These are phyloP conservation scores for Neopestalotiopsis rosae DNA, from an alignment of 2,329 filamentous ascomycete genomes.

Conservation along the genomic window DNA sequence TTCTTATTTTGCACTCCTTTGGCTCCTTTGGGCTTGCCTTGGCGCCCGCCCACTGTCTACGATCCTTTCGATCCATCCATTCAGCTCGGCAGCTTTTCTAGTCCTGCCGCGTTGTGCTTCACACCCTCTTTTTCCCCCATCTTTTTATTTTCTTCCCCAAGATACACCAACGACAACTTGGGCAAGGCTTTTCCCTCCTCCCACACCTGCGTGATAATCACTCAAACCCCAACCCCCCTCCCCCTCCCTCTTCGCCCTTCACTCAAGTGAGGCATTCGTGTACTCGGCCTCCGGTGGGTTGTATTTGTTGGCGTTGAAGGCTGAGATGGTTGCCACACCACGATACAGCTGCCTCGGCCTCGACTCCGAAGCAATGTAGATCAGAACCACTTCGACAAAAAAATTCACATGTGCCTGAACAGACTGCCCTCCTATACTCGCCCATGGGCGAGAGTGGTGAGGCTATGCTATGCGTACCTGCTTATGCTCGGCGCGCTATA, in stretches of 20 bases:
- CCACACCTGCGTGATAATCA: neutral
- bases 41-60: neutral
- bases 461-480: slow-evolving; percentile 2
- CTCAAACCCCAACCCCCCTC: neutral
- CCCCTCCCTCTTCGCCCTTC: too few relatives aligned
- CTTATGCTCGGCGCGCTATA: slow-evolving; percentile 11
- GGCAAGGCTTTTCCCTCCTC: neutral
- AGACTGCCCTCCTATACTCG: neutral
- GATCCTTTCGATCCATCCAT: neutral
- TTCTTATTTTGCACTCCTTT: neutral
- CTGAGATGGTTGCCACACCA: neutral
- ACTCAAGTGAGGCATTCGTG: neutral
- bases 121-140: neutral
- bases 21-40: neutral
- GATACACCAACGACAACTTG: neutral
- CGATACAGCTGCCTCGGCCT: slow-evolving; percentile 8
- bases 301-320: slow-evolving; percentile 3
- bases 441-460: neutral
- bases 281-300: neutral
- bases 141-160: neutral
- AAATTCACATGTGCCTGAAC: slow-evolving; percentile 10
- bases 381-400: neutral
- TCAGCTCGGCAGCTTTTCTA: neutral
- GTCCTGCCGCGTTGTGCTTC: neutral
- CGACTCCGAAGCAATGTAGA: neutral